Base-by-base conservation (phyloP, 192 early-diverging fungal genomes). In the Gorgonomyces haynaldii region DNA sequence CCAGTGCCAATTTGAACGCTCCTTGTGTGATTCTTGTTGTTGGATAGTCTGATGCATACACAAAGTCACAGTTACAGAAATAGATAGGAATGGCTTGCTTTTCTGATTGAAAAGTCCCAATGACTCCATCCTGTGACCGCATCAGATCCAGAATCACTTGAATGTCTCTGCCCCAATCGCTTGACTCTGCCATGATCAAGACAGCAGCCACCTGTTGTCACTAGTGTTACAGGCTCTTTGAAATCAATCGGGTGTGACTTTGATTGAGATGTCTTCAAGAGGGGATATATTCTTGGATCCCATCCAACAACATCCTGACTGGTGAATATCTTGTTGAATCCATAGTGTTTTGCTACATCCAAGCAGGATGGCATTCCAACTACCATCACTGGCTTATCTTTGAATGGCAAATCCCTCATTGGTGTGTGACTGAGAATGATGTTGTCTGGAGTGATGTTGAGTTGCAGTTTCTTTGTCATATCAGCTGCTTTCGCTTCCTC, bases 161-260 rank as follows among this genome's bases (percentile, higher is more conserved):
- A 41, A 90, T 54, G 53, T 94, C 90, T 27, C 84, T 74, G 23
- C 88, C 90, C 84, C 82, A 91, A 52, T 94, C 79, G 12, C 64
- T 62, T 28, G 86, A 84, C 54, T 94, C 90, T 57, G 91, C 83
- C 58, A 91, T 84, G 42, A 85, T 63, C 78, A 91, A 71, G 0
- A 86, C 65, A 0, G 80, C 81, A 28, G 74, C 64, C 42, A 89
- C 74, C 16, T 37, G 25, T 16, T 58, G n/a, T n/a, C n/a, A n/a
- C n/a, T n/a, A n/a, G n/a, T n/a, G n/a, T n/a, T n/a, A n/a, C n/a
- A n/a, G n/a, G n/a, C n/a, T n/a, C n/a, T n/a, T n/a, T n/a, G n/a
- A n/a, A n/a, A n/a, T n/a, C n/a, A n/a, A n/a, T n/a, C n/a, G n/a
- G n/a, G n/a, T n/a, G n/a, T n/a, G n/a, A n/a, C n/a, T n/a, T n/a